Evolutionary conservation across 306 rosid genomes (phyloP).

Genomic region (Pterocarpus macrocarpus): DNA sequence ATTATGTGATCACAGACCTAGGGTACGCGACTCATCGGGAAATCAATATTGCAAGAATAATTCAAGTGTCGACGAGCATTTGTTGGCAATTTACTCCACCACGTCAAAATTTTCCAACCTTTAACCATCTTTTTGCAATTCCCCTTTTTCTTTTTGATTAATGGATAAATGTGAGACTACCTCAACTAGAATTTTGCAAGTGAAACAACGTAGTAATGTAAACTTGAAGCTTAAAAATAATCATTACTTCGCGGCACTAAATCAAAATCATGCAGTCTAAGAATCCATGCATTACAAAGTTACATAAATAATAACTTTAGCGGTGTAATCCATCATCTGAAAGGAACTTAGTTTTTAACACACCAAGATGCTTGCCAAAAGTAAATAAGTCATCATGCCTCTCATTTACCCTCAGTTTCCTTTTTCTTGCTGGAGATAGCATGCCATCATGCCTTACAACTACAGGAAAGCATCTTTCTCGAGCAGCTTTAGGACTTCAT

Average conservation of each 20-base stretch:
- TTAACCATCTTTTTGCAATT: background rate
- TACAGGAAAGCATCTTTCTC: constrained; percentile 87
- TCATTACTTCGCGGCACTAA: background rate
- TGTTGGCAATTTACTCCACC: background rate
- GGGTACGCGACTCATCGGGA: too few species aligned
- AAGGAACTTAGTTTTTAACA: constrained; percentile 21
- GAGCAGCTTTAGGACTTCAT: constrained; percentile 79
- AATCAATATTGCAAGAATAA: too few species aligned
- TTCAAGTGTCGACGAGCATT: background rate
- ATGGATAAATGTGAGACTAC: background rate
- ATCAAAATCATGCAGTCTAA: background rate
- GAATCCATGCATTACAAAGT: constrained; percentile 25
- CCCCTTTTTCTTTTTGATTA: background rate
- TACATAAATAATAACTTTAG: background rate
- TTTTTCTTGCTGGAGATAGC: background rate
- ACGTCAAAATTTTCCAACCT: too few species aligned
- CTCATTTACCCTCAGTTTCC: background rate
- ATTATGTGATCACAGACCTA: too few species aligned
- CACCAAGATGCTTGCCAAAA: background rate
- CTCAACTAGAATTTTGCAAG: background rate
- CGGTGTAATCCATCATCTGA: background rate
- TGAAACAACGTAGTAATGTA: background rate
- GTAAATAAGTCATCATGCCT: background rate
- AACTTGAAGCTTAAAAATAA: background rate
- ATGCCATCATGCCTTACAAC: background rate